Evolutionary conservation across 805 yeast genomes (phyloP), one percentile per base, ranked within the genome.

Genomic region (Nakazawaea wickerhamii): DNA sequence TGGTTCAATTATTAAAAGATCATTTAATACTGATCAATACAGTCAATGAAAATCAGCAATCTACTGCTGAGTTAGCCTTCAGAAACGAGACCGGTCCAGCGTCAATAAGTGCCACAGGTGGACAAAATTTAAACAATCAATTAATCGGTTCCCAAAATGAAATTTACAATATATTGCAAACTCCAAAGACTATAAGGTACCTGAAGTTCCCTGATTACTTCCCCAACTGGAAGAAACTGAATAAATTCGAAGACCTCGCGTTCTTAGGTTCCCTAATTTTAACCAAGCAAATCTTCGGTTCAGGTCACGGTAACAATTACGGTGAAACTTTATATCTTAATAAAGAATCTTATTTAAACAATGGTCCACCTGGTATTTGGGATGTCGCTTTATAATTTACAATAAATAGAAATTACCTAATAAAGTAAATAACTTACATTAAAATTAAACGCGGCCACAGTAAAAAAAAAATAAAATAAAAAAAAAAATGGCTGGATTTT

Each of bases 191-290:
- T 11, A 73, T 90, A 43, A 78, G 75, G 50, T 57, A 79, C 38
- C 78, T 81, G 20, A 81, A 82, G 53, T 73, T 78, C 59, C 95
- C 96, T 0, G 98, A 91, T 43, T 90, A 91, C 61, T 91, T 91
- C 64, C 86, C 95, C 1, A 95, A 87, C 51, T 91, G 97, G 97
- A 90, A 90, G 63, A 78, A 77, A 59, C 61, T 46, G 33, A 62
- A 64, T 30, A 89, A 91, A 1, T 81, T 83, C 74, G 80, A 82
- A 45, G 89, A 86, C 51, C 77, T 82, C 25, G 71, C 78, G 45
- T 87, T 90, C 56, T 65, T 90, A 48, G 98, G 98, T 2, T 95
- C 85, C 2, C 86, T 88, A 61, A 84, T 90, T 38, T 82, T 87
- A 34, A 78, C 95, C 15, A 88, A 86, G 61, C 96, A 88, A 65